Percentiles rank a stretch among this genome's conserved stretches.
phyloP scores from a whole-genome alignment of 2,329 filamentous ascomycete species.

The Magnaporthiopsis poae region DNA sequence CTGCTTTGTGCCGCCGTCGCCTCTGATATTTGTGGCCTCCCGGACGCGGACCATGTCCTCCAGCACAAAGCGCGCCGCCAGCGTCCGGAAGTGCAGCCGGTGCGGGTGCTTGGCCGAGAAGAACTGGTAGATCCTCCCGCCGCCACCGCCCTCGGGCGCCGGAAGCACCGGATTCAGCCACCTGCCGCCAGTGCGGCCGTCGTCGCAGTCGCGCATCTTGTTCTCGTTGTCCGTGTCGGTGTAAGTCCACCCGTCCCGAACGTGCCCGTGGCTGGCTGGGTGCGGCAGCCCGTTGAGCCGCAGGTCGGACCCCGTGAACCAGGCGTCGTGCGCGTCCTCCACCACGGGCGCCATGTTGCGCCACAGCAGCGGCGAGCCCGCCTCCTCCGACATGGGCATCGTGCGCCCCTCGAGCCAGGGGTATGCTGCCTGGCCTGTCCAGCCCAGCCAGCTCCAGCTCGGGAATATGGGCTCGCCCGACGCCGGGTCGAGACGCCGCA shows the following conservation, averaged over 20 bases:
- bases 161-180: constrained; percentile 5
- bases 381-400: constrained; percentile 6
- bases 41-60: neutral
- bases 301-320: constrained; percentile 6
- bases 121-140: neutral
- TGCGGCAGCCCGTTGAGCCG: constrained; percentile 6
- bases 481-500: neutral
- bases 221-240: neutral
- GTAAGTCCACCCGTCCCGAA: constrained; percentile 4
- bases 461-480: constrained; percentile 3
- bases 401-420: constrained; percentile 5
- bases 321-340: constrained; percentile 5
- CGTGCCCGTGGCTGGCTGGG: neutral
- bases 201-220: neutral
- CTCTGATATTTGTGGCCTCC: no score
- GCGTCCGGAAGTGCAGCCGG: constrained; percentile 6
- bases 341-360: constrained; percentile 4
- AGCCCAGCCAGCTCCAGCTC: constrained; percentile 8
- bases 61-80: neutral
- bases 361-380: constrained; percentile 8
- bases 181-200: neutral
- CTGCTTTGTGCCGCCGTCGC: neutral
- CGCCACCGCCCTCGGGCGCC: neutral
- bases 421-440: constrained; percentile 6
- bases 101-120: neutral